Evolutionary conservation across 2,329 filamentous ascomycete species (phyloP).

Genomic region (Colletotrichum endophyticum): DNA sequence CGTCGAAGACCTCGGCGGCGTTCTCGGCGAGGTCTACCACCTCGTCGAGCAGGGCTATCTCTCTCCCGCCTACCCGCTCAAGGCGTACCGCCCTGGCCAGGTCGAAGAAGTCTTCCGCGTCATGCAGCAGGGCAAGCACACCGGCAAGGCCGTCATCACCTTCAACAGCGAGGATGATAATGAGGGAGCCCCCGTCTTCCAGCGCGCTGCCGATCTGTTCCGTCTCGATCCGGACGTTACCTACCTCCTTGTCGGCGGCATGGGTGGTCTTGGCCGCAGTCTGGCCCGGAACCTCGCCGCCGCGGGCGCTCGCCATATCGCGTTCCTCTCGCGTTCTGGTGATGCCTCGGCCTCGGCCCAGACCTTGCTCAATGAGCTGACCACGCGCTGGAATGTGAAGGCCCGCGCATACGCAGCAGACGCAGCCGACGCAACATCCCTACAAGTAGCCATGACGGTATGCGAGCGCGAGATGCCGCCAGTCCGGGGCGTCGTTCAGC

Average conservation of each 20-base stretch:
- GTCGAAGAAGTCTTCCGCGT: slow-evolving; percentile 42
- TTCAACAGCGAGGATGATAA: not conserved
- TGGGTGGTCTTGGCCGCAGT: slow-evolving; percentile 30
- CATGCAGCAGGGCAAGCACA: slow-evolving; percentile 42
- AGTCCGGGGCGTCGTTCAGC: slow-evolving; percentile 22
- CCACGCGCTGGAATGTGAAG: slow-evolving; percentile 12
- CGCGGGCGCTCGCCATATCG: slow-evolving; percentile 31
- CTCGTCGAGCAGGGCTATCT: not conserved
- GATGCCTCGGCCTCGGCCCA: slow-evolving; percentile 18
- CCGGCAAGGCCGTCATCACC: slow-evolving; percentile 42
- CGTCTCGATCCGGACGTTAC: slow-evolving; percentile 23
- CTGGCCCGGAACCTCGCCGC: slow-evolving; percentile 27
- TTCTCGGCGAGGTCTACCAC: slow-evolving; percentile 3
- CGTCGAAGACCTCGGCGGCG: slow-evolving; percentile 23
- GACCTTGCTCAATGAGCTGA: slow-evolving; percentile 22
- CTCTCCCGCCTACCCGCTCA: slow-evolving; percentile 17
- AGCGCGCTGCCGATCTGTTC: not conserved
- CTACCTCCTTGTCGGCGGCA: slow-evolving; percentile 33
- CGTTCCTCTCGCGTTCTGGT: slow-evolving; percentile 31
- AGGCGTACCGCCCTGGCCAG: slow-evolving; percentile 25
- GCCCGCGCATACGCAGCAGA: slow-evolving; percentile 33
- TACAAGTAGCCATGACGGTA: not conserved
- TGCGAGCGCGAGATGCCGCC: slow-evolving; percentile 23
- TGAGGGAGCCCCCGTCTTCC: not conserved
- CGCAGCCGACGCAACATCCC: slow-evolving; percentile 26